Conservation (phyloP, 352 stramenopile genomes). For the Globisporangium solare region DNA sequence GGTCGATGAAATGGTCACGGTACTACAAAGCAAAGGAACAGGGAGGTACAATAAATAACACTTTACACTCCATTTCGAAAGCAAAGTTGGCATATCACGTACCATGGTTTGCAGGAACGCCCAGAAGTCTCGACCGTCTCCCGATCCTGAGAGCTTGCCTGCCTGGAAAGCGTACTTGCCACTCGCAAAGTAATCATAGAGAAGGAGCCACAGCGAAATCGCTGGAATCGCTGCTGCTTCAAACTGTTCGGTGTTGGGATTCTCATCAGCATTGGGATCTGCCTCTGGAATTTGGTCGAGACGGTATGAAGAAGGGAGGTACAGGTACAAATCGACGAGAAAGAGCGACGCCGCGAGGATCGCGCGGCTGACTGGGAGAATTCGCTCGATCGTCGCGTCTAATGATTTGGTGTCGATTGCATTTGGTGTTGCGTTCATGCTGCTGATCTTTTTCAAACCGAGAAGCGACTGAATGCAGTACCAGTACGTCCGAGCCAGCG, state of each 20-base stretch:
- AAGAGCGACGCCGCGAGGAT: slow-evolving; percentile 57
- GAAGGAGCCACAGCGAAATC: slow-evolving; percentile 57
- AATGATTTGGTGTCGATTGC: neutral
- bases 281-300: slow-evolving; percentile 6
- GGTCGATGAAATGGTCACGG: slow-evolving; percentile 25
- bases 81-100: slow-evolving; percentile 3
- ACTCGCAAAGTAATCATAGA: slow-evolving; percentile 34
- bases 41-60: neutral
- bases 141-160: slow-evolving; percentile 10
- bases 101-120: slow-evolving; percentile 45
- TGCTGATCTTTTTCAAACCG: slow-evolving; percentile 20
- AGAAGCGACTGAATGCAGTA: slow-evolving; percentile 44
- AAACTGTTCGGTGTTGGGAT: neutral
- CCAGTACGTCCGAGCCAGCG: slow-evolving; percentile 56
- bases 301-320: slow-evolving; percentile 60
- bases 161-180: slow-evolving; percentile 19
- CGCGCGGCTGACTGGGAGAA: slow-evolving; percentile 36
- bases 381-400: slow-evolving; percentile 10
- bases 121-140: slow-evolving; percentile 46
- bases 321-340: slow-evolving; percentile 66
- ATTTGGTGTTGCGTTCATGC: neutral
- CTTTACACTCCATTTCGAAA: neutral
- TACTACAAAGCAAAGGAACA: slow-evolving; percentile 11
- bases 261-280: neutral
- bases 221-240: slow-evolving; percentile 17